Percentiles rank a stretch among this genome's conserved stretches.
Conservation (phyloP, 139 green algal species). For the Nannochloris sp. region DNA sequence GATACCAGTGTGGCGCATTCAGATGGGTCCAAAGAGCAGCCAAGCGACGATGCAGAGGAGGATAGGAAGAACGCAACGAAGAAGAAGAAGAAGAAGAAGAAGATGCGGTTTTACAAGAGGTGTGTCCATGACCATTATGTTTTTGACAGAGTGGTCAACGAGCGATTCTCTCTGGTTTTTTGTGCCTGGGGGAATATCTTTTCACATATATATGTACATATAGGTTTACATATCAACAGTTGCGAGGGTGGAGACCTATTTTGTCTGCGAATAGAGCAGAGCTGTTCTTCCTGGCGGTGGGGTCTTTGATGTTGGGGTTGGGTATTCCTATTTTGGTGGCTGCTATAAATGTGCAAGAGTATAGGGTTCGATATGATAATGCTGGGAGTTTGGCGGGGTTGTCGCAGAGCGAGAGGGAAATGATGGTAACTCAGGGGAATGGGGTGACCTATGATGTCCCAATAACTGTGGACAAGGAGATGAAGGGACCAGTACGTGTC, state of each 20-base stretch:
- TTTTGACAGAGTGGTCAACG: no score
- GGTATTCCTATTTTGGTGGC: conserved; percentile 38
- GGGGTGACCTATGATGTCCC: conserved; percentile 14
- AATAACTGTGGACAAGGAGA: conserved; percentile 18
- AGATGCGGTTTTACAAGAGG: conserved; percentile 2
- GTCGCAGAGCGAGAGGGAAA: background rate
- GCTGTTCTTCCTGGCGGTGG: conserved; percentile 22
- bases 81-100: background rate
- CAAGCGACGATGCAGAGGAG: background rate
- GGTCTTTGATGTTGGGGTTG: conserved; percentile 27
- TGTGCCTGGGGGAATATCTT: no score
- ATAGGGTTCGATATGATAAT: conserved; percentile 29
- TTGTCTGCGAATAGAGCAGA: conserved; percentile 24
- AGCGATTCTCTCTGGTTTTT: no score
- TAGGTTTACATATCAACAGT: conserved; percentile 31
- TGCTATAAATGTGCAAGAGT: conserved; percentile 29
- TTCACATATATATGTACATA: background rate
- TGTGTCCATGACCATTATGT: background rate
- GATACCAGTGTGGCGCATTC: no score
- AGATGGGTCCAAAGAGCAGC: no score
- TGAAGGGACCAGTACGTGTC: conserved; percentile 38
- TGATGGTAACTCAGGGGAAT: background rate
- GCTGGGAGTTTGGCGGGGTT: conserved; percentile 12
- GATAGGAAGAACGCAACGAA: background rate
- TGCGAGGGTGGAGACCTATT: conserved; percentile 31